Percentiles rank a stretch among this genome's conserved stretches.
phyloP scores from a whole-genome alignment of 2,329 filamentous ascomycete genomes.

The Didymella glomerata region DNA sequence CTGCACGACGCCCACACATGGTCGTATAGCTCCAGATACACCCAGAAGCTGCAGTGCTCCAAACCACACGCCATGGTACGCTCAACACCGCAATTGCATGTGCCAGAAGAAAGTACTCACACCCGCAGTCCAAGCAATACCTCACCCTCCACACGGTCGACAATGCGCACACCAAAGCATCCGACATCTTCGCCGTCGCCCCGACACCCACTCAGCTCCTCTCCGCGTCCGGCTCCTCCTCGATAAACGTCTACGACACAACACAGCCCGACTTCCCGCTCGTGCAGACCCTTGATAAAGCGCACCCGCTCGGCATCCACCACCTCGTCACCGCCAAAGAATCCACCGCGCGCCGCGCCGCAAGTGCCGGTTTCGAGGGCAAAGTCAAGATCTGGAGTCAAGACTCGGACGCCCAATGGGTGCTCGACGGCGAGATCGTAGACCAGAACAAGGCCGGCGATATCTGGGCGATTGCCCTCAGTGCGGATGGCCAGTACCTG shows the following conservation, averaged over 20 bases:
- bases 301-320: constrained; percentile 89
- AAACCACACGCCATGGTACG: constrained; percentile 10
- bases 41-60: constrained; percentile 10
- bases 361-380: constrained; percentile 88
- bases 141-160: constrained; percentile 91
- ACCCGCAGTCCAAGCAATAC: constrained; percentile 91
- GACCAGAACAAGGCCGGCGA: constrained; percentile 71
- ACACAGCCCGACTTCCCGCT: constrained; percentile 75
- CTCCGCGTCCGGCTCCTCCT: constrained; percentile 84
- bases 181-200: constrained; percentile 85
- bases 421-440: constrained; percentile 57
- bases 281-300: constrained; percentile 78
- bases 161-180: constrained; percentile 73
- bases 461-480: constrained; percentile 88
- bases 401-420: constrained; percentile 62
- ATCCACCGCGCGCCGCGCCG: constrained; percentile 70
- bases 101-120: neutral
- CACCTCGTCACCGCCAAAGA: constrained; percentile 77
- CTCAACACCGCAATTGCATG: neutral
- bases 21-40: neutral
- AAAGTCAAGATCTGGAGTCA: constrained; percentile 84
- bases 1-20: neutral
- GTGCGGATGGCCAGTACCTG: constrained; percentile 81
- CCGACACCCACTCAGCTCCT: constrained; percentile 77
- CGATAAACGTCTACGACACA: constrained; percentile 81